A percentile compares a stretch with the other conserved stretches of the same genome.
These are phyloP conservation scores for Pleurotus eryngii DNA, from an alignment of 768 basidiomycete genomes.

Conservation along the genomic window DNA sequence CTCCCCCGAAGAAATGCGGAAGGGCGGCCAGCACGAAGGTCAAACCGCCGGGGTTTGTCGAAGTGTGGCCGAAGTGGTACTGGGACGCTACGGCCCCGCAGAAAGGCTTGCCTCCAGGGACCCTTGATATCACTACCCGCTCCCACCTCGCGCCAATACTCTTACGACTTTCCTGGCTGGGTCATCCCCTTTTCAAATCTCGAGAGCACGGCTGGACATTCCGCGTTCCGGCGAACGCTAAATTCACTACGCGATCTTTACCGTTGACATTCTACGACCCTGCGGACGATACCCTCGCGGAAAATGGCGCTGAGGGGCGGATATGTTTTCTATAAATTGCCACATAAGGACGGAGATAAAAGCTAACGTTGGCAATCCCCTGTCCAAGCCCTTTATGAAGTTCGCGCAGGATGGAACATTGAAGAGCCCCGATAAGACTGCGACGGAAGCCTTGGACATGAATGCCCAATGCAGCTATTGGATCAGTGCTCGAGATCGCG, in stretches of 20 bases:
- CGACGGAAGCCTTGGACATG: slow-evolving; percentile 83
- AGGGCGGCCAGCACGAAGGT: slow-evolving; percentile 21
- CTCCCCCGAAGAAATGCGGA: not conserved
- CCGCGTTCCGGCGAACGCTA: slow-evolving; percentile 56
- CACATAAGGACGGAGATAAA: slow-evolving; percentile 94
- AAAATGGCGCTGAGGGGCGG: slow-evolving; percentile 47
- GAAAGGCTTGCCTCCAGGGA: slow-evolving; percentile 62
- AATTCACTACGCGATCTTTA: slow-evolving; percentile 33
- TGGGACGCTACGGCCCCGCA: slow-evolving; percentile 82
- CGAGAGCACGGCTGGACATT: slow-evolving; percentile 91
- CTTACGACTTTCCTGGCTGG: slow-evolving; percentile 83
- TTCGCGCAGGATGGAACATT: slow-evolving; percentile 85
- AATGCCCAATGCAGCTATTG: slow-evolving; percentile 96
- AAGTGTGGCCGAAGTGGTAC: slow-evolving; percentile 96
- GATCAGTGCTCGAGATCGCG: slow-evolving; percentile 91
- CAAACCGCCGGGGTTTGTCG: slow-evolving; percentile 38
- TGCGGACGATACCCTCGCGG: slow-evolving; percentile 56
- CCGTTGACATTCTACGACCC: slow-evolving; percentile 49
- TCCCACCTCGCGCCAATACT: slow-evolving; percentile 83
- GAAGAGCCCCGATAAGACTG: slow-evolving; percentile 76
- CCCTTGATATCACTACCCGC: slow-evolving; percentile 82
- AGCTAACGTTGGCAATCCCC: slow-evolving; percentile 92
- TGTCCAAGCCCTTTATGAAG: slow-evolving; percentile 86
- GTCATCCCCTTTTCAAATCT: slow-evolving; percentile 81
- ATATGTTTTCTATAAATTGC: slow-evolving; percentile 83